phyloP scores from a whole-genome alignment of 768 basidiomycete genomes.

The Hemileccinum impolitum region DNA sequence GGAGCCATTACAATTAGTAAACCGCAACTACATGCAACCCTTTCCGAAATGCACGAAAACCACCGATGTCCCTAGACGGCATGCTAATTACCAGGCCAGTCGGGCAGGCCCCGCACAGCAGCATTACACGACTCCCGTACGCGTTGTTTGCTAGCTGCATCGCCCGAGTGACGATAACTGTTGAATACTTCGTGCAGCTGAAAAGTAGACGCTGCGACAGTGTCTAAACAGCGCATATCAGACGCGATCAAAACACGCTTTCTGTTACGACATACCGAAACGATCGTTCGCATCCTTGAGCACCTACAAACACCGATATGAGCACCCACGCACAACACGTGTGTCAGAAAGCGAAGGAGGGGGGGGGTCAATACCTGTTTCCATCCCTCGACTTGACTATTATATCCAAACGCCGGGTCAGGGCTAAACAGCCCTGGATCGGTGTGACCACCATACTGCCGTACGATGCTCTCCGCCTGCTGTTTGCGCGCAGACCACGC shows the following conservation, averaged over 20 bases:
- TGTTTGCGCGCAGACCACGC: slow-evolving; percentile 62
- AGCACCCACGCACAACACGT: not conserved
- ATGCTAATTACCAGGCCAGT: slow-evolving; percentile 54
- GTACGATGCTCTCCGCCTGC: slow-evolving; percentile 48
- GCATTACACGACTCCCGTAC: slow-evolving; percentile 80
- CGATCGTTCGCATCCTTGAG: slow-evolving; percentile 53
- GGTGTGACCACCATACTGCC: slow-evolving; percentile 42
- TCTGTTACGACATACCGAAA: slow-evolving; percentile 39
- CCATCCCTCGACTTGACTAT: slow-evolving; percentile 52
- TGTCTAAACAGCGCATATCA: slow-evolving; percentile 21
- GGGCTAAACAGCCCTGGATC: slow-evolving; percentile 26
- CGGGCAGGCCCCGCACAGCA: slow-evolving; percentile 65
- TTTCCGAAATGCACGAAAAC: not conserved
- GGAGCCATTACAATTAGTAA: too few relatives aligned
- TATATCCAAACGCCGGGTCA: slow-evolving; percentile 41
- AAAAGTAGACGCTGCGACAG: slow-evolving; percentile 64
- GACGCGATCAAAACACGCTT: not conserved
- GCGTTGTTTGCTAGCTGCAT: slow-evolving; percentile 65
- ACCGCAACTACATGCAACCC: slow-evolving; percentile 1
- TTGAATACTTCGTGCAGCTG: slow-evolving; percentile 74
- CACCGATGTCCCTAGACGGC: not conserved
- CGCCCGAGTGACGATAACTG: slow-evolving; percentile 72
- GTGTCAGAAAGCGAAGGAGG: not conserved
- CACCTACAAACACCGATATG: slow-evolving; percentile 35
- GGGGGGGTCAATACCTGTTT: slow-evolving; percentile 48